Percentiles rank a stretch among this genome's conserved stretches.
Evolutionary conservation across 2,329 filamentous ascomycete species (phyloP).

Genomic region (Penicillium corylophilum): DNA sequence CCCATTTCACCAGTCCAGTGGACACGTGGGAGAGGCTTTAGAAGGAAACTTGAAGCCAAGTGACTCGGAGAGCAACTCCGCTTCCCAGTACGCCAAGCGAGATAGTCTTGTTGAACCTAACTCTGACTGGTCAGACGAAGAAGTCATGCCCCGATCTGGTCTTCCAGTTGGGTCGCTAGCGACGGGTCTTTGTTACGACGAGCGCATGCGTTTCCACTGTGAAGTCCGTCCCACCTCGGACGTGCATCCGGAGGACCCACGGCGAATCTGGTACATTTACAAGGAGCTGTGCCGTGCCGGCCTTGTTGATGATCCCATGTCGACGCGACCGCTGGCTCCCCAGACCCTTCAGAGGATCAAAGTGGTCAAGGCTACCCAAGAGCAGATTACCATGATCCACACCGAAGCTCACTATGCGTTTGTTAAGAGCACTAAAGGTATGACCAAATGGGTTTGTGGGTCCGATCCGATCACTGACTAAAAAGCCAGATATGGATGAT

Average conservation of each 20-base stretch:
- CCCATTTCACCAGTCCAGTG: conserved; percentile 3
- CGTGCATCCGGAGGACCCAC: conserved; percentile 90
- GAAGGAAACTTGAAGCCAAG: conserved; percentile 25
- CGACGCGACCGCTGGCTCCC: conserved; percentile 49
- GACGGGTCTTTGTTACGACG: conserved; percentile 84
- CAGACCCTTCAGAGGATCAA: conserved; percentile 67
- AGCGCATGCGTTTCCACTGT: conserved; percentile 92
- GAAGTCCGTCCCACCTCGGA: conserved; percentile 70
- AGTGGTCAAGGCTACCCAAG: conserved; percentile 71
- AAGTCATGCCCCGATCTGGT: conserved; percentile 38
- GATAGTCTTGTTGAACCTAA: conserved; percentile 41
- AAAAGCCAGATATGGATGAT: conserved; percentile 46
- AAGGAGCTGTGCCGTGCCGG: conserved; percentile 80
- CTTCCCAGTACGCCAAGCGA: conserved; percentile 19
- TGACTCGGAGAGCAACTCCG: conserved; percentile 25
- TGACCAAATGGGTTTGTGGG: conserved; percentile 5
- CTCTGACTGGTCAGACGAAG: conserved; percentile 44
- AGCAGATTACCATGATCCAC: conserved; percentile 81
- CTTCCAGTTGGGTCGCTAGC: conserved; percentile 55
- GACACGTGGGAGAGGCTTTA: conserved; percentile 10
- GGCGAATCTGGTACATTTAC: conserved; percentile 90
- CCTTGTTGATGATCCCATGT: conserved; percentile 65
- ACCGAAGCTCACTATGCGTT: conserved; percentile 74
- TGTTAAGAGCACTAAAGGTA: conserved; percentile 61
- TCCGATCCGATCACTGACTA: conserved; percentile 13